A percentile compares a stretch with the other conserved stretches of the same genome.
Conservation (phyloP, 2,329 filamentous ascomycete species). For the Ascochyta clinopodiicola region DNA sequence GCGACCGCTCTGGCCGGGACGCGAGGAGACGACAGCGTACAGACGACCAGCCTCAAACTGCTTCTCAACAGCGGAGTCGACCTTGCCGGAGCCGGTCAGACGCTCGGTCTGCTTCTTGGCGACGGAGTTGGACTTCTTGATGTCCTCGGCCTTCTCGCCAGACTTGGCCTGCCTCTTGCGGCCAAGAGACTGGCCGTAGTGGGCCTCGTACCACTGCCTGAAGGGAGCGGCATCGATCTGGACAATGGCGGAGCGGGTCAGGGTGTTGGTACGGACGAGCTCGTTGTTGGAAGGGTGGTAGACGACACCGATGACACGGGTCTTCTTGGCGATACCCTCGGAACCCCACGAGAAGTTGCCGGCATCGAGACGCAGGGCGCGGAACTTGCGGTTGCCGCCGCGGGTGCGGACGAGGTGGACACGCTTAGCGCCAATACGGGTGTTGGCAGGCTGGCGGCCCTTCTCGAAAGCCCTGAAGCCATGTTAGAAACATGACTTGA, state of each 20-base stretch:
- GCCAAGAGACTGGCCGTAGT: conserved; percentile 92
- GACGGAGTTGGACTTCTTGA: conserved; percentile 97
- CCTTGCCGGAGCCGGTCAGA: conserved; percentile 85
- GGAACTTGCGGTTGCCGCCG: conserved; percentile 99
- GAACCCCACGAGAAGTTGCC: conserved; percentile 99
- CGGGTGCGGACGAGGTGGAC: conserved; percentile 96
- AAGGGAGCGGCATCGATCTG: conserved; percentile 99
- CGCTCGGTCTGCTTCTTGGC: conserved; percentile 96
- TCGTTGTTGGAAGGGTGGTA: conserved; percentile 99
- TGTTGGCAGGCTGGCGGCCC: conserved; percentile 99
- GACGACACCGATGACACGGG: conserved; percentile 96
- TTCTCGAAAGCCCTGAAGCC: conserved; percentile 99
- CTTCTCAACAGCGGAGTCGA: conserved; percentile 90
- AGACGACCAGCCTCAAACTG: conserved; percentile 99
- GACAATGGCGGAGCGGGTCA: conserved; percentile 98
- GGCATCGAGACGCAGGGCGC: conserved; percentile 95
- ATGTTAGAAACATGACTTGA: conserved; percentile 68
- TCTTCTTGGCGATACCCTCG: conserved; percentile 98
- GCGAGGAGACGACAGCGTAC: conserved; percentile 89
- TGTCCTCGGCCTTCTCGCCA: conserved; percentile 72
- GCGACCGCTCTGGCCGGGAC: conserved; percentile 96
- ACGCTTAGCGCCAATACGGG: conserved; percentile 96
- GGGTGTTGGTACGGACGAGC: conserved; percentile 99
- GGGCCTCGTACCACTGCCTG: conserved; percentile 99
- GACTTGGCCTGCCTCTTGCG: conserved; percentile 89